Evolutionary conservation across 768 basidiomycete genomes (phyloP).

Genomic region (Kwoniella europaea): DNA sequence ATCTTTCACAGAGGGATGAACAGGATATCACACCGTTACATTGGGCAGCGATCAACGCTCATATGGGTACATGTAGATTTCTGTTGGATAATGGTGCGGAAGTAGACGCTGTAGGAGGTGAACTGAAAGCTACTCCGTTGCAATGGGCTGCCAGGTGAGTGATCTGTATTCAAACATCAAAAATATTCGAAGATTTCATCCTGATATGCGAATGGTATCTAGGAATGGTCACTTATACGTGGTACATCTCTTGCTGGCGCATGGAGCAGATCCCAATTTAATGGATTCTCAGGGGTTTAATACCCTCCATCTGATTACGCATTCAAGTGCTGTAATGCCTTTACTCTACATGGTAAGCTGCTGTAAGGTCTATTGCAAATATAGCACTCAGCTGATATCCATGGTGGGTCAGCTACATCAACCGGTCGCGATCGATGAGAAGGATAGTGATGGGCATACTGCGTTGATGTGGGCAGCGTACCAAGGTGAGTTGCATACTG

Average conservation of each 20-base stretch:
- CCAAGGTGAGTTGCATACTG: constrained; percentile 64
- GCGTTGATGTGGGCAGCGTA: constrained; percentile 99
- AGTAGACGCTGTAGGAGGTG: constrained; percentile 91
- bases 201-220: too few species aligned
- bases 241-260: constrained; percentile 84
- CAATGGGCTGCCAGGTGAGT: constrained; percentile 87
- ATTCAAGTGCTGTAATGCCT: constrained; percentile 93
- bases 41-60: constrained; percentile 98
- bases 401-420: constrained; percentile 75
- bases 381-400: constrained; percentile 52
- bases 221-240: constrained; percentile 94
- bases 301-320: constrained; percentile 90
- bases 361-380: background rate
- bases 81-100: constrained; percentile 91
- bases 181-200: too few species aligned
- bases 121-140: constrained; percentile 89
- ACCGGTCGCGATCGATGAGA: constrained; percentile 86
- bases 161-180: background rate
- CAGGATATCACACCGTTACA: constrained; percentile 95
- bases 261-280: constrained; percentile 91
- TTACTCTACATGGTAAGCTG: constrained; percentile 63
- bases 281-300: constrained; percentile 95
- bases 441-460: constrained; percentile 90
- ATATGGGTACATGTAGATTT: constrained; percentile 82
- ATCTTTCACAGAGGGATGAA: constrained; percentile 65